Evolutionary conservation across 2,329 filamentous ascomycete genomes (phyloP).

Genomic region (Diaporthe citriasiana): DNA sequence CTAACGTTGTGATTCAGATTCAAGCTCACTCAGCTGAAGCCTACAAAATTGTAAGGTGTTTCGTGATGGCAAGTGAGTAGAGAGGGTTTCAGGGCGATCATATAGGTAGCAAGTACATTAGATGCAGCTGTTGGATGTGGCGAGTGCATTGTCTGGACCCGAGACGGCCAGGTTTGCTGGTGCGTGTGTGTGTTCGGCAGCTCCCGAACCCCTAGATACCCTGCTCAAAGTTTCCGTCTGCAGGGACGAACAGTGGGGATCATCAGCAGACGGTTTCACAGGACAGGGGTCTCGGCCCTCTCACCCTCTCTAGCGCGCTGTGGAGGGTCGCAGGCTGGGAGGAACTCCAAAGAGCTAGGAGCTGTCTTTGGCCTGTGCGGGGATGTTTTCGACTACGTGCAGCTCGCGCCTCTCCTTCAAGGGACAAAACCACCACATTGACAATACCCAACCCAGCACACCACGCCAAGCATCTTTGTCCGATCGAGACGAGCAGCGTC

Average conservation of each 20-base stretch:
- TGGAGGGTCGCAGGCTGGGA: constrained; percentile 35
- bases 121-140: no score
- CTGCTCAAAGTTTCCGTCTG: not conserved
- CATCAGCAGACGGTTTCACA: constrained; percentile 14
- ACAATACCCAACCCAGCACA: not conserved
- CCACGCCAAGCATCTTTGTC: not conserved
- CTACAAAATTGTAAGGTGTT: not conserved
- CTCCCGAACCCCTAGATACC: constrained; percentile 8
- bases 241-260: constrained; percentile 29
- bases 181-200: constrained; percentile 5
- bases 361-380: constrained; percentile 41
- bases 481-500: not conserved
- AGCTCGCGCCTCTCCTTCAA: constrained; percentile 32
- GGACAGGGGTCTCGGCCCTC: constrained; percentile 20
- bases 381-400: constrained; percentile 38
- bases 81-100: not conserved
- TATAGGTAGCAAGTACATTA: not conserved
- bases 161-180: not conserved
- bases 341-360: constrained; percentile 35
- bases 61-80: not conserved
- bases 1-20: not conserved
- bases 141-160: not conserved
- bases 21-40: not conserved
- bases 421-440: not conserved
- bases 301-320: constrained; percentile 27